phyloP scores from a whole-genome alignment of 1,284 basidiomycete species.

The Trichosporon sp. region DNA sequence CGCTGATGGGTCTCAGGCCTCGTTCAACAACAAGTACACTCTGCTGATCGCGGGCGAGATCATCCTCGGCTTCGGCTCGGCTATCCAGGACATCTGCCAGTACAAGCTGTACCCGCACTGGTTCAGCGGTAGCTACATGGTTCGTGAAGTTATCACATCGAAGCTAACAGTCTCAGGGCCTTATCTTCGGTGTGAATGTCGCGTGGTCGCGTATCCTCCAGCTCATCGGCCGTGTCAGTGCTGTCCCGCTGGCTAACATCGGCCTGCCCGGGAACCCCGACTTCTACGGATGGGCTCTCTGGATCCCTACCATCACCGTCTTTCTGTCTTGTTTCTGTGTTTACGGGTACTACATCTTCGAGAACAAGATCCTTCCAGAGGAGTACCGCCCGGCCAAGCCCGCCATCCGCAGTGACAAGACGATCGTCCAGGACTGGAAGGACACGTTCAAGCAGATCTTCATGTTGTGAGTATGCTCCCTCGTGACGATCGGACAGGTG shows the following conservation, averaged over 20 bases:
- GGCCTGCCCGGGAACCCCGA: slow-evolving; percentile 10
- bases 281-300: slow-evolving; percentile 41
- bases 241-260: slow-evolving; percentile 37
- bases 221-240: slow-evolving; percentile 29
- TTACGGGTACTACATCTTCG: slow-evolving; percentile 42
- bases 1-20: slow-evolving; percentile 13
- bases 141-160: background rate
- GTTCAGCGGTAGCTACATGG: slow-evolving; percentile 33
- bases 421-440: slow-evolving; percentile 10
- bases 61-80: slow-evolving; percentile 35
- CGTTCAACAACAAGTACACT: slow-evolving; percentile 29
- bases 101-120: slow-evolving; percentile 43
- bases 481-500: background rate
- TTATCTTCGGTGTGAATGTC: slow-evolving; percentile 37
- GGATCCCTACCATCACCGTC: slow-evolving; percentile 22
- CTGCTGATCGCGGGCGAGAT: slow-evolving; percentile 33
- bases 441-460: slow-evolving; percentile 4
- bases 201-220: slow-evolving; percentile 37
- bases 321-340: slow-evolving; percentile 10
- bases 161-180: slow-evolving; percentile 13
- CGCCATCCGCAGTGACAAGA: slow-evolving; percentile 11
- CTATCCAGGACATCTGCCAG: slow-evolving; percentile 26
- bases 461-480: background rate
- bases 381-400: slow-evolving; percentile 12
- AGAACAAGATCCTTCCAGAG: slow-evolving; percentile 29